phyloP scores from a whole-genome alignment of 108 stramenopile species.

The Skeletonema tropicum region DNA sequence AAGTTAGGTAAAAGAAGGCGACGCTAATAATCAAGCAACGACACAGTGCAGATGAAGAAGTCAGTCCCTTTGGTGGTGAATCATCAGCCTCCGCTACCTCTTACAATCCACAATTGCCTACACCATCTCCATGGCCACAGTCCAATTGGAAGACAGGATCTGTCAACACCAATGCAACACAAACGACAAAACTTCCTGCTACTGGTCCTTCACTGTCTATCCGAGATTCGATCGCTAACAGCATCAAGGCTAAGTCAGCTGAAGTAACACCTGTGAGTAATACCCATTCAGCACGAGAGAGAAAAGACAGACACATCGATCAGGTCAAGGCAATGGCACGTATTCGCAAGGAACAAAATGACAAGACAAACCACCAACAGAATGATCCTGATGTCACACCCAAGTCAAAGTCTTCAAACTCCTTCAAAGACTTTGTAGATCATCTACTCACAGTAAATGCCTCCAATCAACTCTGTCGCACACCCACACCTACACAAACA shows the following conservation, averaged over 20 bases:
- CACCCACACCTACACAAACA: not conserved
- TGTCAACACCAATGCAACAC: not conserved
- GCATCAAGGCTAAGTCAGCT: not conserved
- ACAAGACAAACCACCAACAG: not conserved
- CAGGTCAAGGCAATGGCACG: conserved; percentile 2
- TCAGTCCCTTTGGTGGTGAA: too few species aligned
- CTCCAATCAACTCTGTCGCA: not conserved
- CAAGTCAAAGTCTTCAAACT: not conserved
- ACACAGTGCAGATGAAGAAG: too few species aligned
- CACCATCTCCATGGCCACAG: not conserved
- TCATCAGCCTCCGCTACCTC: too few species aligned
- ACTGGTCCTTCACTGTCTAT: not conserved
- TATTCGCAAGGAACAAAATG: not conserved
- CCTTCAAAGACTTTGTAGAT: not conserved
- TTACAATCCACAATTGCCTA: not conserved
- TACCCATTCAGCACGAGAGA: too few species aligned
- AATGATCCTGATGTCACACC: not conserved
- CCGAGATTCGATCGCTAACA: not conserved
- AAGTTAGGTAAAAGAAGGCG: not conserved
- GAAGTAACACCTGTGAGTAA: too few species aligned
- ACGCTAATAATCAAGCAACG: too few species aligned
- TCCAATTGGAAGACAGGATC: not conserved
- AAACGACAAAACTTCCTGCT: too few species aligned
- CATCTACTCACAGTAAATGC: not conserved
- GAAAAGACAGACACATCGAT: not conserved